A percentile compares a stretch with the other conserved stretches of the same genome.
phyloP scores from a whole-genome alignment of 1,284 basidiomycete genomes.

The Mycena sp. region DNA sequence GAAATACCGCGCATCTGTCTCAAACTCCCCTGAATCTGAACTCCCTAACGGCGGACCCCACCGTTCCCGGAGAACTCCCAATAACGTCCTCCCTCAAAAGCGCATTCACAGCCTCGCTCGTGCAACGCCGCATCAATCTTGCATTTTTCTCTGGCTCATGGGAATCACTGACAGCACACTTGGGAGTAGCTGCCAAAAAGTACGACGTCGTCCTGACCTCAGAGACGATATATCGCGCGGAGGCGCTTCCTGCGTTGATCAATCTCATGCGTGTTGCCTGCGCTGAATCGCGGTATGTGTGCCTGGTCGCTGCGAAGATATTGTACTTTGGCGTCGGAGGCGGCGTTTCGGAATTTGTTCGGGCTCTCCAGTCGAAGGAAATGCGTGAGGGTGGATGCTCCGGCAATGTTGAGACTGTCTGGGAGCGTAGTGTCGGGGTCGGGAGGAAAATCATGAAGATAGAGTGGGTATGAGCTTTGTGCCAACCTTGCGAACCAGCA shows the following conservation, averaged over 20 bases:
- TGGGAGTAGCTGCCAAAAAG: constrained; percentile 33
- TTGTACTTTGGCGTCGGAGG: constrained; percentile 98
- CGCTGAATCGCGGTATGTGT: constrained; percentile 46
- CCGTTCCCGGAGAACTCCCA: constrained; percentile 60
- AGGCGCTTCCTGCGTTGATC: constrained; percentile 76
- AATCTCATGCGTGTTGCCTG: constrained; percentile 56
- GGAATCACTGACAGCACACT: constrained; percentile 57
- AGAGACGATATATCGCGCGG: constrained; percentile 90
- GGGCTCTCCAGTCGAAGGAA: constrained; percentile 52
- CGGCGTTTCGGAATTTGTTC: constrained; percentile 80
- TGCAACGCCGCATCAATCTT: constrained; percentile 63
- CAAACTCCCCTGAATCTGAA: constrained; percentile 38
- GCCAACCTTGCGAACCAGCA: too few relatives aligned
- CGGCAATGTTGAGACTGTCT: constrained; percentile 56
- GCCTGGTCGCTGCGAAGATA: constrained; percentile 88
- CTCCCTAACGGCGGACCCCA: constrained; percentile 35
- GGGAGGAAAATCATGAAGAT: constrained; percentile 72
- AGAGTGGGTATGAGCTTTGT: constrained; percentile 58
- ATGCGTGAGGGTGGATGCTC: constrained; percentile 27
- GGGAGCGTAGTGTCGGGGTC: constrained; percentile 71
- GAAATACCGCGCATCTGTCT: constrained; percentile 45
- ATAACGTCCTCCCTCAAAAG: constrained; percentile 70
- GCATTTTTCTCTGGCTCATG: constrained; percentile 89
- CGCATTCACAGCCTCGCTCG: constrained; percentile 72
- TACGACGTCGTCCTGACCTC: constrained; percentile 88